These are phyloP conservation scores for Echinosophora koreensis DNA, from an alignment of 306 rosid genomes.

Conservation along the genomic window DNA sequence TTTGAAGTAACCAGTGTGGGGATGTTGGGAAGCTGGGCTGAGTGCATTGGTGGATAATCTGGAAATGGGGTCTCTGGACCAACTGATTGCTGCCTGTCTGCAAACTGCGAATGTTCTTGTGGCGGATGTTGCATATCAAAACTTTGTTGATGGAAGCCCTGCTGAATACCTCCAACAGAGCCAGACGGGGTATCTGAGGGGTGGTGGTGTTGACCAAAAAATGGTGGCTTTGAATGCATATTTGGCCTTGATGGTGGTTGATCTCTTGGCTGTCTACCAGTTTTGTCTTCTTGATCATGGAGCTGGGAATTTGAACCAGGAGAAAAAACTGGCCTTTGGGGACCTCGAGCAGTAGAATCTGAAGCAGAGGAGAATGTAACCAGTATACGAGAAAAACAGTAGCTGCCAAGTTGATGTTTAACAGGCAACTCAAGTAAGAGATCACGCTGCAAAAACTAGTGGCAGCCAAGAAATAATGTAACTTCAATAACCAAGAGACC, in stretches of 20 bases:
- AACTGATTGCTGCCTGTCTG: slow-evolving; percentile 77
- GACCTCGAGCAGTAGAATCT: slow-evolving; percentile 77
- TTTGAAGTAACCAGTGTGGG: too few relatives aligned
- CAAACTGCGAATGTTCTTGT: slow-evolving; percentile 72
- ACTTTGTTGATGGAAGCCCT: slow-evolving; percentile 67
- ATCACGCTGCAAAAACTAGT: too few relatives aligned
- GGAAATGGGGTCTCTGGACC: slow-evolving; percentile 63
- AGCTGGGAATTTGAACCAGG: slow-evolving; percentile 82
- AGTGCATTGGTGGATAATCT: slow-evolving; percentile 78
- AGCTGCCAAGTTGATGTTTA: too few relatives aligned
- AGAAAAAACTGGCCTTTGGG: slow-evolving; percentile 77
- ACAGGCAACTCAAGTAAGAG: too few relatives aligned
- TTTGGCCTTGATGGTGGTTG: slow-evolving; percentile 72
- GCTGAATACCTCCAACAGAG: slow-evolving; percentile 52
- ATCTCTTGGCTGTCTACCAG: slow-evolving; percentile 82
- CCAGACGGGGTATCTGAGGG: slow-evolving; percentile 62
- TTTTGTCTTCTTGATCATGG: slow-evolving; percentile 81
- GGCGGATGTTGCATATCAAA: slow-evolving; percentile 78
- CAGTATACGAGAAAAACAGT: too few relatives aligned
- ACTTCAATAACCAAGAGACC: too few relatives aligned
- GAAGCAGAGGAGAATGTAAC: too few relatives aligned
- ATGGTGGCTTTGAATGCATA: slow-evolving; percentile 68
- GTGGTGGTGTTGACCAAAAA: slow-evolving; percentile 75
- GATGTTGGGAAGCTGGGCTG: slow-evolving; percentile 67
- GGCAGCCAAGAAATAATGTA: too few relatives aligned